A percentile compares a stretch with the other conserved stretches of the same genome.
Evolutionary conservation across 208 protist species (phyloP).

Genomic region (Porcisia hertigi): DNA sequence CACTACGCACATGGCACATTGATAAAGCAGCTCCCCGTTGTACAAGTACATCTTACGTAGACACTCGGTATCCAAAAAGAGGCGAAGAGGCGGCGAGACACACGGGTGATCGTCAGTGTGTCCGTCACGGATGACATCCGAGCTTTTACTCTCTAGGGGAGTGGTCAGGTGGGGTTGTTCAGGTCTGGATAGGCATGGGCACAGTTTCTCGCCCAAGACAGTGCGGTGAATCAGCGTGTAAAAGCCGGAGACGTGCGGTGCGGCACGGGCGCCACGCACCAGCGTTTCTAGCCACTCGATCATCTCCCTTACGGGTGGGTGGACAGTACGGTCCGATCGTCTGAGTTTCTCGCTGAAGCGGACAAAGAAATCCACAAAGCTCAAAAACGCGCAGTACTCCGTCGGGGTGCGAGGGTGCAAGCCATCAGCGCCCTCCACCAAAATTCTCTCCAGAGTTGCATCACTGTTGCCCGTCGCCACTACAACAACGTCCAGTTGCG

Average conservation of each 20-base stretch:
- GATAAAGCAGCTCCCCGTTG: conserved; percentile 46
- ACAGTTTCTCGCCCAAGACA: conserved; percentile 14
- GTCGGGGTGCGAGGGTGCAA: background rate
- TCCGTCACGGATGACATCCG: background rate
- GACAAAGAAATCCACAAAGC: conserved; percentile 20
- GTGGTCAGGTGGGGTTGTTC: background rate
- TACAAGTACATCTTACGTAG: conserved; percentile 26
- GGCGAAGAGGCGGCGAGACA: background rate
- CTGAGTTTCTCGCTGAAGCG: conserved; percentile 1
- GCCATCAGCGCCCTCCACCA: conserved; percentile 4
- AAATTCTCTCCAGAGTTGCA: conserved; percentile 1
- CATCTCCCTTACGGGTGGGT: background rate
- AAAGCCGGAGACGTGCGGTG: conserved; percentile 44
- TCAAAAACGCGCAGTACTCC: conserved; percentile 14
- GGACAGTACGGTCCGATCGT: background rate
- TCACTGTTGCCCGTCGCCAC: background rate
- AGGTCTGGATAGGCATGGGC: background rate
- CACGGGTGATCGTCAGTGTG: background rate
- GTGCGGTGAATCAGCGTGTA: conserved; percentile 44
- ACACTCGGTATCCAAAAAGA: conserved; percentile 2
- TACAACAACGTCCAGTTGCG: background rate
- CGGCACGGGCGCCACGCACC: conserved; percentile 6
- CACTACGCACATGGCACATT: conserved; percentile 41
- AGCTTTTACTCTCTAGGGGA: background rate
- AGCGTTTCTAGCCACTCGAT: conserved; percentile 10